Evolutionary conservation across 23 red algal species (phyloP), one percentile per base, ranked within the genome.

Genomic region (Gracilaria domingensis): DNA sequence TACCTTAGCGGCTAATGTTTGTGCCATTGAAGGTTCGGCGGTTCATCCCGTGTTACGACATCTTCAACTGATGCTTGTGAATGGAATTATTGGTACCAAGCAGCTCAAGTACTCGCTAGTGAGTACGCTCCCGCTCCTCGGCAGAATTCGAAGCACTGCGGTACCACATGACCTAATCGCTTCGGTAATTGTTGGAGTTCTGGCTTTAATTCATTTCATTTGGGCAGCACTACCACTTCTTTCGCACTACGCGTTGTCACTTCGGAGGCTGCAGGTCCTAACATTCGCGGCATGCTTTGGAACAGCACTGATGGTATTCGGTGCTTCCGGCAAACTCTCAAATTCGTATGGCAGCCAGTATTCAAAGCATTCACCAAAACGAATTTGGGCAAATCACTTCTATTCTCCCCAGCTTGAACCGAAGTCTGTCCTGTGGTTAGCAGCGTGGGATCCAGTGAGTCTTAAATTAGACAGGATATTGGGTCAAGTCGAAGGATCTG

Each of bases 161-260:
- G 86, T 89, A 21, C 86, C 69, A 11, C 71, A 89, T 79, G 86
- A 89, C 75, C 32, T 71, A 39, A 89, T 89, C 58, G 86, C 86
- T 7, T 67, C 86, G 7, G 20, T 89, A 12, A 75, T 89, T 65
- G 86, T 89, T 42, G 34, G 35, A 44, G 39, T 74, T 61, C 55
- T 89, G 16, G 33, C 64, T 42, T 89, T 89, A 30, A 30, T 79
- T 54, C 61, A 79, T 54, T 66, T 80, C 24, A 60, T 89, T 6
- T 48, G 25, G 54, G 48, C 86, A 30, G 42, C 51, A 18, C 40
- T 89, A 79, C 86, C 86, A 14, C 23, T 89, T 66, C 65, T 89
- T 30, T 80, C 66, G 39, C 53, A 89, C 23, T 80, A 78, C 32
- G 70, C 72, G 25, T 48, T 36, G 9, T 57, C 56, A 58, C 55